Evolutionary conservation across 352 stramenopile genomes (phyloP), one percentile per base, ranked within the genome.

Genomic region (Pythium dissimile): DNA sequence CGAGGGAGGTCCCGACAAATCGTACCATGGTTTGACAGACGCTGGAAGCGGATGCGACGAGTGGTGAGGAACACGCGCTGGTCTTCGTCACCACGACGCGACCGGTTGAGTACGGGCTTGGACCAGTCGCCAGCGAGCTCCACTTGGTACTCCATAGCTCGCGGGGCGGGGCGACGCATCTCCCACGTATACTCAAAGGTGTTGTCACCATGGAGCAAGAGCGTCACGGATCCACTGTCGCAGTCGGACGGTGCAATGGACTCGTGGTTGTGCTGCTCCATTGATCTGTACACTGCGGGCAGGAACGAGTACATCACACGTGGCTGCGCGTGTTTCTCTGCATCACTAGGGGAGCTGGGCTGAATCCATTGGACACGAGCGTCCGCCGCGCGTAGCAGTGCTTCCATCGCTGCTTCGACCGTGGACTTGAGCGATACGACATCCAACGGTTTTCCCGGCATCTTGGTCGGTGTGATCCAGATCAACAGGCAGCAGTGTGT

Each of bases 111-210:
- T 46, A 86, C 75, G 2, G 84, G 78, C 54, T 92, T 94, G 43
- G 35, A 64, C 84, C 84, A 94, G 27, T 21, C 35, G 11, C 84
- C 84, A 2, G 61, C 55, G 45, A 94, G 85, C 48, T 92, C 78
- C 11, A 92, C 75, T 4, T 44, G 67, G 39, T 89, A 82, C 59
- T 94, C 78, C 78, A 89, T 91, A 12, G 79, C 71, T 1, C 81
- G 73, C 10, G 64, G 55, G 8, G 64, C 72, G 20, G 54, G 73
- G 11, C 80, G 74, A 23, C 69, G 75, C 71, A 91, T 70, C 16
- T 58, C 83, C 82, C 81, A 92, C 24, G 65, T 13, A 54, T 94
- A 94, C 45, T 92, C 80, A 43, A 94, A 94, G 6, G 78, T 78
- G 58, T 90, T 92, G 63, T 94, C 82, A 3, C 81, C 82, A 55